A percentile compares a stretch with the other conserved stretches of the same genome.
phyloP scores from a whole-genome alignment of 345 rosid genomes.

The Raphanus sativus region DNA sequence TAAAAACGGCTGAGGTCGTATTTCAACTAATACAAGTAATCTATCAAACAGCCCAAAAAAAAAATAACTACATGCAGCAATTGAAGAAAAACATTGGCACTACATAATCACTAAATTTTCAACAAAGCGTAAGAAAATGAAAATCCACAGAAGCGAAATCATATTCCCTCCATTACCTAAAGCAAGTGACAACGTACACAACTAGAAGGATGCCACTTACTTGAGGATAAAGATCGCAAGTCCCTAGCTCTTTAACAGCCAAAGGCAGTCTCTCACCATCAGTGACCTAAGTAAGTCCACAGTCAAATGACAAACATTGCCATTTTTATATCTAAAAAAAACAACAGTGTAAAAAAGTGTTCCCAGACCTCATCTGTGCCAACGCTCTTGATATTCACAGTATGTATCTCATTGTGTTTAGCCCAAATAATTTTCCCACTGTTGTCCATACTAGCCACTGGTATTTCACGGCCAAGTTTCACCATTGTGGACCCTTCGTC shows the following conservation, averaged over 20 bases:
- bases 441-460: conserved; percentile 98
- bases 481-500: conserved; percentile 87
- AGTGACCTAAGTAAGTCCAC: conserved; percentile 53
- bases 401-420: conserved; percentile 96
- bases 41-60: conserved; percentile 12
- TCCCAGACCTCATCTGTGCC: conserved; percentile 84
- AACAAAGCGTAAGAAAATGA: background rate
- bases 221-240: conserved; percentile 97
- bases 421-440: conserved; percentile 99
- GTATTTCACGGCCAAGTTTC: conserved; percentile 91
- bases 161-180: background rate
- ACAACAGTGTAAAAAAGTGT: conserved; percentile 11
- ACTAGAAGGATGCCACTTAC: conserved; percentile 47
- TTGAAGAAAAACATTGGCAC: background rate
- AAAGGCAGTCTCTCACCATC: conserved; percentile 97
- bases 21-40: conserved; percentile 12
- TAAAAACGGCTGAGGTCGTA: background rate
- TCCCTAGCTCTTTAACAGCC: conserved; percentile 97
- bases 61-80: conserved; percentile 5
- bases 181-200: background rate
- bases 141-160: conserved; percentile 22
- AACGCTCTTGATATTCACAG: conserved; percentile 91
- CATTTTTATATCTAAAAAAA: background rate
- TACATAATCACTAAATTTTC: conserved; percentile 14
- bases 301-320: conserved; percentile 13